These are phyloP conservation scores for Ascoidea asiatica DNA, from an alignment of 805 yeast species.

Conservation along the genomic window DNA sequence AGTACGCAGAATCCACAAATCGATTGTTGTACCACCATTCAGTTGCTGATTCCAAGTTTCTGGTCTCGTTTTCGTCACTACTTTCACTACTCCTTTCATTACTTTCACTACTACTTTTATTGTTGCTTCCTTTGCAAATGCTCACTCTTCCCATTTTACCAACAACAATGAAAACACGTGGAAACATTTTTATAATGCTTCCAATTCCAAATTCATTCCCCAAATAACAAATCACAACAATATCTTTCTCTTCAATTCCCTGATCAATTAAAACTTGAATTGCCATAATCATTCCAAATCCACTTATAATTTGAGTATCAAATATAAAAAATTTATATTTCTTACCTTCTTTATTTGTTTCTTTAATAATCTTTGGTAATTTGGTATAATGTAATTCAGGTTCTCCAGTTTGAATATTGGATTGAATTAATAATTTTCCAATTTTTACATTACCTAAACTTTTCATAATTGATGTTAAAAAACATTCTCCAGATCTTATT, in stretches of 20 bases:
- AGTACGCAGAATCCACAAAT: slow-evolving; percentile 65
- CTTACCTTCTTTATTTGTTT: slow-evolving; percentile 1
- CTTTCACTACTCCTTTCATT: slow-evolving; percentile 3
- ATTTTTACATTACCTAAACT: slow-evolving; percentile 66
- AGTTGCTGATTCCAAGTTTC: slow-evolving; percentile 28
- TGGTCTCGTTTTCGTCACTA: slow-evolving; percentile 4
- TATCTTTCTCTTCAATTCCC: slow-evolving; percentile 44
- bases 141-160: slow-evolving; percentile 41
- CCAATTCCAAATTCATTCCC: slow-evolving; percentile 72
- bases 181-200: slow-evolving; percentile 64
- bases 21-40: slow-evolving; percentile 54
- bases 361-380: slow-evolving; percentile 34
- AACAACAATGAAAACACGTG: slow-evolving; percentile 50
- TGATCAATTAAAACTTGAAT: slow-evolving; percentile 78
- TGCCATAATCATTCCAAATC: slow-evolving; percentile 93
- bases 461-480: slow-evolving; percentile 63
- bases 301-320: slow-evolving; percentile 83
- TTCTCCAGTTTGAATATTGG: slow-evolving; percentile 83
- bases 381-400: slow-evolving; percentile 81
- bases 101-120: no score
- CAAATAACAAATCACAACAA: slow-evolving; percentile 55
- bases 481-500: slow-evolving; percentile 88
- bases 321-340: slow-evolving; percentile 45
- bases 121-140: slow-evolving; percentile 4
- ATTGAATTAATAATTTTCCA: slow-evolving; percentile 79